Conservation (phyloP, 75 land plant genomes). For the Azolla pinnata region DNA sequence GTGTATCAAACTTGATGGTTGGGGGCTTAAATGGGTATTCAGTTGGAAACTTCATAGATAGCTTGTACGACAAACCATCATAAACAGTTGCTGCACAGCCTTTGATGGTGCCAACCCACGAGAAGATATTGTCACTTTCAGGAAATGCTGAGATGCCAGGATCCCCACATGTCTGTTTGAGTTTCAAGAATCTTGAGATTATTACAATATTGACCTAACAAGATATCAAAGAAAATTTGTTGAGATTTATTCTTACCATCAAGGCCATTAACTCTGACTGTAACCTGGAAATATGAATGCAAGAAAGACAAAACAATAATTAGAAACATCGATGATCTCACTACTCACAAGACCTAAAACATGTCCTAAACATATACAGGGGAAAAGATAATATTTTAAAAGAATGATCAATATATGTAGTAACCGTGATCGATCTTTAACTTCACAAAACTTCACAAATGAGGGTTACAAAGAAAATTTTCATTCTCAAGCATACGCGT, state of each 20-base stretch:
- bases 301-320: constrained; percentile 1
- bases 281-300: constrained; percentile 39
- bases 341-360: neutral
- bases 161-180: constrained; percentile 51
- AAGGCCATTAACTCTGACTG: constrained; percentile 73
- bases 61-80: constrained; percentile 70
- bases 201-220: neutral
- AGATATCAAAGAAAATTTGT: neutral
- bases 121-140: constrained; percentile 68
- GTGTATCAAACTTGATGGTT: constrained; percentile 68
- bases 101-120: constrained; percentile 81
- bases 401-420: too few species aligned
- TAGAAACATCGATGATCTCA: neutral
- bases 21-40: constrained; percentile 92
- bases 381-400: neutral
- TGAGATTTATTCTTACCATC: constrained; percentile 36
- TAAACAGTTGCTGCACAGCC: constrained; percentile 65
- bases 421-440: neutral
- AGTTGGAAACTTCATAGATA: constrained; percentile 53
- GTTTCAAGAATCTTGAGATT: neutral
- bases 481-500: neutral
- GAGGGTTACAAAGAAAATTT: neutral
- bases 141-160: constrained; percentile 84
- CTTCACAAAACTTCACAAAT: neutral
- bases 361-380: neutral